Base-by-base conservation (phyloP, 2,329 filamentous ascomycete species). In the Aspergillus caelatus region DNA sequence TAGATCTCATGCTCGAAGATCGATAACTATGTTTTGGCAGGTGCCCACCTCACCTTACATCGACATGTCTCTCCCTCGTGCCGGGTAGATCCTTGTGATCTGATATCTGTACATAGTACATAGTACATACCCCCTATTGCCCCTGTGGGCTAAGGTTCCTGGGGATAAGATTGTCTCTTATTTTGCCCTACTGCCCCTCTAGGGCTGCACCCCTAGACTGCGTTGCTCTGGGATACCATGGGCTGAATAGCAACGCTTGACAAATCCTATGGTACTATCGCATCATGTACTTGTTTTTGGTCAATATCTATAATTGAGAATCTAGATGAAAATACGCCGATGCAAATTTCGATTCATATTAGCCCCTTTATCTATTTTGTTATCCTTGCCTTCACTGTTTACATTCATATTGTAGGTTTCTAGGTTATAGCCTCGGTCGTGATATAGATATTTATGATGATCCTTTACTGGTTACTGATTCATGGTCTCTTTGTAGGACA, bases 81-180 rank as follows among this genome's bases (percentile, higher is more conserved):
- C 36, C 32, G 32, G 52, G 52, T 55, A 55, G 52, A 55, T 55
- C 52, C 45, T 55, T 39, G 34, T 28, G 52, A 39, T 39, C 34
- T 26, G n/a, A 55, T 39, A 34, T 39, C 19, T 41, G 39, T 41
- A n/a, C 39, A 53, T 32, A 5, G 6, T 36, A 36, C 12, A 14
- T 14, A 7, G 39, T 19, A 36, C 34, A 53, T 11, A 26, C 21
- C 34, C 52, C 30, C 52, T 34, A 54, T 34, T 39, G 16, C 30
- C 34, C 21, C 12, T 55, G 21, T 39, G 4, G n/a, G 21, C 1
- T 36, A 36, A 54, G 48, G 45, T 26, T 52, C 8, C 6, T 4
- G 23, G 48, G 48, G 48, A 52, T 52, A 32, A 21, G 48, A n/a
- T 39, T 39, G 32, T 55, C 32, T 55, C 32, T 39, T 36, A 10